phyloP scores from a whole-genome alignment of 164 flowering plant species.

The Echeveria elegans region DNA sequence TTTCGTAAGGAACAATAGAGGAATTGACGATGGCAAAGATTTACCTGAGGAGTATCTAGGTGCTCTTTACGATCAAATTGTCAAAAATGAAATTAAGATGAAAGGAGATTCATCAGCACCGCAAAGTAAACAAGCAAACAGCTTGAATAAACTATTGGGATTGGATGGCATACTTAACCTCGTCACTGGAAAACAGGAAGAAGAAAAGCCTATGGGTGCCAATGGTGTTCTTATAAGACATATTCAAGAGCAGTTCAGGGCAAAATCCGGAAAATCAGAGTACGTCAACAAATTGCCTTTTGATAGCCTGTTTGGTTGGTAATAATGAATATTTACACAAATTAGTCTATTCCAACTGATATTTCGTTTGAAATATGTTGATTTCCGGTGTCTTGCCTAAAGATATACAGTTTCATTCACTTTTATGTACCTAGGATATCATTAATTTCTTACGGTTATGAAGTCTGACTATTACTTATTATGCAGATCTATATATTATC shows the following conservation, averaged over 20 bases:
- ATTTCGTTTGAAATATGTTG: neutral
- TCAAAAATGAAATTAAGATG: slow-evolving; percentile 96
- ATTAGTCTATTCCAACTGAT: neutral
- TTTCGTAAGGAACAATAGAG: slow-evolving; percentile 92
- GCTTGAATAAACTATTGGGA: slow-evolving; percentile 80
- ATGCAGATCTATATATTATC: slow-evolving; percentile 74
- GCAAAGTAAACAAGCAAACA: slow-evolving; percentile 77
- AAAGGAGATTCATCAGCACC: slow-evolving; percentile 69
- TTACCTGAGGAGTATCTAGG: slow-evolving; percentile 89
- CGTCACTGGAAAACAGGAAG: slow-evolving; percentile 79
- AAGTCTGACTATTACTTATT: neutral
- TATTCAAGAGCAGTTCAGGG: slow-evolving; percentile 94
- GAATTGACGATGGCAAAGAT: slow-evolving; percentile 97
- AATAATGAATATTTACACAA: neutral
- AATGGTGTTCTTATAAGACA: slow-evolving; percentile 80
- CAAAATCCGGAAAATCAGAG: slow-evolving; percentile 89
- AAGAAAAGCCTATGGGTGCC: slow-evolving; percentile 91
- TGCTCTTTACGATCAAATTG: slow-evolving; percentile 82
- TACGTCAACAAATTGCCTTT: slow-evolving; percentile 24
- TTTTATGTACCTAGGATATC: neutral
- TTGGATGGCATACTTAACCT: slow-evolving; percentile 89
- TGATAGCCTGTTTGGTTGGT: neutral
- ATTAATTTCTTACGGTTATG: neutral
- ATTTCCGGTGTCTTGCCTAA: neutral
- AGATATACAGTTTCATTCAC: neutral